Conservation (phyloP, 495 filamentous ascomycete species). For the Platismatia glauca region DNA sequence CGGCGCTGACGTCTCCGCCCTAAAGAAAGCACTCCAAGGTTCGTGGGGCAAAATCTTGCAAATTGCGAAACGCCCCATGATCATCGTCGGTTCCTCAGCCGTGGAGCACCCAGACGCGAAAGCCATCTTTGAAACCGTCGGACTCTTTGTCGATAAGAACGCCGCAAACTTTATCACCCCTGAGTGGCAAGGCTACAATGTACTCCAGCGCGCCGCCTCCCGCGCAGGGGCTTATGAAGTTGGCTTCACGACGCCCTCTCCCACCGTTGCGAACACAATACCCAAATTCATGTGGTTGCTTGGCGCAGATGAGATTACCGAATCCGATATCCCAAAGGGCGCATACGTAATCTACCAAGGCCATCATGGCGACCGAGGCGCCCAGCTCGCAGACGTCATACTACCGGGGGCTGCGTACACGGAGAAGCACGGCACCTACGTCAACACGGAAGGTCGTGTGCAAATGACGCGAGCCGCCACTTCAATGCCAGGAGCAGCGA, state of each 20-base stretch:
- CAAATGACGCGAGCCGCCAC: slow-evolving; percentile 88
- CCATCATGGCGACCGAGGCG: slow-evolving; percentile 91
- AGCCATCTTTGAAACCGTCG: slow-evolving; percentile 83
- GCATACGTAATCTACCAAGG: slow-evolving; percentile 97
- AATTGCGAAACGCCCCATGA: slow-evolving; percentile 86
- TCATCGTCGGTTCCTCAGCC: slow-evolving; percentile 83
- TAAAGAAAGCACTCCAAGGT: slow-evolving; percentile 80
- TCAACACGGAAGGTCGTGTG: slow-evolving; percentile 94
- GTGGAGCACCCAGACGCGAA: slow-evolving; percentile 85
- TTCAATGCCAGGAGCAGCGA: slow-evolving; percentile 72
- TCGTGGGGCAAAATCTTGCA: slow-evolving; percentile 84
- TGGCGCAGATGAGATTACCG: slow-evolving; percentile 81
- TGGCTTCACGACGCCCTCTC: slow-evolving; percentile 79
- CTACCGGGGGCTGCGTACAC: slow-evolving; percentile 93
- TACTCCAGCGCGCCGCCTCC: slow-evolving; percentile 88
- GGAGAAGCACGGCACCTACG: slow-evolving; percentile 91
- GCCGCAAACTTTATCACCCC: slow-evolving; percentile 73
- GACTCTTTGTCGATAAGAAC: slow-evolving; percentile 85
- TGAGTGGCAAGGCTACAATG: slow-evolving; percentile 96
- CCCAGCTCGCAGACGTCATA: slow-evolving; percentile 86
- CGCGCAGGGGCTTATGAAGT: slow-evolving; percentile 89
- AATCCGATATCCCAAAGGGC: slow-evolving; percentile 77
- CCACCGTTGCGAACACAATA: slow-evolving; percentile 64
- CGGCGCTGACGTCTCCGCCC: slow-evolving; percentile 60
- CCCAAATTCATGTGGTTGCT: slow-evolving; percentile 97